phyloP scores from a whole-genome alignment of 2,329 filamentous ascomycete species.

The Fusarium veterinarium region DNA sequence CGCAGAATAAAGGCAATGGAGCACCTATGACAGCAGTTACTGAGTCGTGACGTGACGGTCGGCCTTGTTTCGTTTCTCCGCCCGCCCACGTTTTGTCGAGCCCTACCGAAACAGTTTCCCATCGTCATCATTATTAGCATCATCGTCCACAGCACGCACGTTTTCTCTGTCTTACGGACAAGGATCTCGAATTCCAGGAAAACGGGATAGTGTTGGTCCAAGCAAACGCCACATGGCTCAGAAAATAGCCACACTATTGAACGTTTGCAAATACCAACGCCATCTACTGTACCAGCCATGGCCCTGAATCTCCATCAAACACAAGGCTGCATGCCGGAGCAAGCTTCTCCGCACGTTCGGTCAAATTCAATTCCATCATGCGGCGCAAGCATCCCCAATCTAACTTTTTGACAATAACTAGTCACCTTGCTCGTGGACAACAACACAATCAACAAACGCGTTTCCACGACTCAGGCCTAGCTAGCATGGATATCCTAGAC shows the following conservation, averaged over 20 bases:
- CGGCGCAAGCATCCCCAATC: conserved; percentile 35
- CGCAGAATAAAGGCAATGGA: conserved; percentile 5
- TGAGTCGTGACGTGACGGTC: conserved; percentile 26
- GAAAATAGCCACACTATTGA: conserved; percentile 20
- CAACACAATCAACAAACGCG: conserved; percentile 4
- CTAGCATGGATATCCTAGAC: conserved; percentile 24
- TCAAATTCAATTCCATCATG: conserved; percentile 40
- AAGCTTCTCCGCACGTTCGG: conserved; percentile 43
- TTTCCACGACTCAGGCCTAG: conserved; percentile 20
- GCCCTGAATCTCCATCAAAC: conserved; percentile 37
- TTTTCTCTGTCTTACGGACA: conserved; percentile 25
- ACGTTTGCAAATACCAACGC: neutral
- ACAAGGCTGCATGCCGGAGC: conserved; percentile 35
- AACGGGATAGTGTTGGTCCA: conserved; percentile 10
- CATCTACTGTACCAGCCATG: conserved; percentile 17
- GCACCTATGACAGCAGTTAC: conserved; percentile 12
- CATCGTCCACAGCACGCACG: conserved; percentile 7
- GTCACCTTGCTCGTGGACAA: conserved; percentile 22
- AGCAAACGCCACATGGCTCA: conserved; percentile 37
- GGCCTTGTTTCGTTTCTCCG: conserved; percentile 22
- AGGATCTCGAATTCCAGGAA: conserved; percentile 27
- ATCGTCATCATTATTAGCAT: conserved; percentile 21
- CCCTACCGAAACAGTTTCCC: neutral
- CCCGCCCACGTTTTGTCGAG: neutral
- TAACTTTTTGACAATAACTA: conserved; percentile 10